Evolutionary conservation across 768 basidiomycete genomes (phyloP), one percentile per base, ranked within the genome.

Genomic region (Suillus placidus): DNA sequence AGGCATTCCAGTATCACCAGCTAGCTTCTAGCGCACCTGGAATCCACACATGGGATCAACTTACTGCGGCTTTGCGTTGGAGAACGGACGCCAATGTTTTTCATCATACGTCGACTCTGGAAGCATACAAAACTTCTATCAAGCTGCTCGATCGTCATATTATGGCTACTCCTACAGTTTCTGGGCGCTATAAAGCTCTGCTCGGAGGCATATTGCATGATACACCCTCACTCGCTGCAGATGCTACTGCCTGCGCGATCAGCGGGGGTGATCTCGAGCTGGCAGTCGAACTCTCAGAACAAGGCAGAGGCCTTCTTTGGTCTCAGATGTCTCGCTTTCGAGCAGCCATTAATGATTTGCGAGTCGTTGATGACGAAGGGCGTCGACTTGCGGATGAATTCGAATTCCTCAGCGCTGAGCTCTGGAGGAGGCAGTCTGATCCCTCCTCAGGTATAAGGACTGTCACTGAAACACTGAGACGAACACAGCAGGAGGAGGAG

Each of bases 281-380:
- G 34, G 76, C 73, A 47, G 66, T 81, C 9, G 78, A 81, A 56
- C 76, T 80, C 69, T 72, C 80, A 6, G 76, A 77, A 55, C 74
- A 78, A 37, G 76, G 77, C 2, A 70, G 75, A 6, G 71, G 73
- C 3, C 40, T 78, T 3, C 34, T 78, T 35, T 77, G 76, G 76
- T 71, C 77, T 1, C 71, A 76, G 13, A 38, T 78, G 63, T 65
- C 70, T 1, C 73, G 74, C 34, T 72, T 66, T 42, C 72, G 70
- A 23, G 73, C 70, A 8, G 68, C 77, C 4, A 64, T 78, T 4
- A 74, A 78, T 3, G 65, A 34, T 1, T 49, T 77, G 10, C 73
- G 71, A 10, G 67, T 56, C 0, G 20, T 66, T 7, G 54, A 73
- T 20, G 66, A 65, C 0, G 57, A 38, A 7, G 74, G 74, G 14